Evolutionary conservation across 2,329 filamentous ascomycete genomes (phyloP), one percentile per base, ranked within the genome.

Genomic region (Coleophoma eucalyptorum): DNA sequence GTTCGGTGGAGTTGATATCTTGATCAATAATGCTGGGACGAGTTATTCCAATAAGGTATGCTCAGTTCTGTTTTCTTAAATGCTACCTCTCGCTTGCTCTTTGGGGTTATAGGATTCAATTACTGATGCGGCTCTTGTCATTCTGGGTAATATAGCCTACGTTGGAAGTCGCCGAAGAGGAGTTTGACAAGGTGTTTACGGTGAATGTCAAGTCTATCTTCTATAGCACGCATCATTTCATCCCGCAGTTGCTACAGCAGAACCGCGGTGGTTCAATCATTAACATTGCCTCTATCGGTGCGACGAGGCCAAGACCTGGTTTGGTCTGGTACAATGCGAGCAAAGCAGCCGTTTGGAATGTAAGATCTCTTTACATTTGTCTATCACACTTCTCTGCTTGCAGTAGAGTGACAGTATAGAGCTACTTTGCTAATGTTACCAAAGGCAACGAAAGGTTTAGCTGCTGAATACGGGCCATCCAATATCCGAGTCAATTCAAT

Each of bases 401-500:
- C 15, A 10, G 16, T 21, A 26, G 41, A 26, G 16, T 35, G 2
- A 38, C 5, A 26, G 21, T 8, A 7, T 3, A n/a, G n/a, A n/a
- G 6, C 44, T 49, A 16, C 4, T 18, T 19, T 15, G 16, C 13
- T 48, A 10, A 38, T 20, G 8, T 20, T n/a, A 32, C 64, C 60
- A n/a, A 49, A 79, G 70, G 81, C 80, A 10, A 84, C 81, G 3
- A 84, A 83, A 68, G 79, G 79, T 11, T 75, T 92, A 57, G 88
- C 87, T 1, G 83, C 86, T 1, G 87, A 91, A 65, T 91, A 87
- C 58, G 88, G 83, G 0, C 77, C 81, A 0, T 78, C 87, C 49
- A 78, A 88, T 57, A 89, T 92, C 56, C 79, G 87, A 0, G 84
- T 91, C 60, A 90, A 90, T 55, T 78, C 80, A 2, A 81, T 91